Evolutionary conservation across 2,329 filamentous ascomycete species (phyloP), one percentile per base, ranked within the genome.

Genomic region (Sporothrix euskadiensis): DNA sequence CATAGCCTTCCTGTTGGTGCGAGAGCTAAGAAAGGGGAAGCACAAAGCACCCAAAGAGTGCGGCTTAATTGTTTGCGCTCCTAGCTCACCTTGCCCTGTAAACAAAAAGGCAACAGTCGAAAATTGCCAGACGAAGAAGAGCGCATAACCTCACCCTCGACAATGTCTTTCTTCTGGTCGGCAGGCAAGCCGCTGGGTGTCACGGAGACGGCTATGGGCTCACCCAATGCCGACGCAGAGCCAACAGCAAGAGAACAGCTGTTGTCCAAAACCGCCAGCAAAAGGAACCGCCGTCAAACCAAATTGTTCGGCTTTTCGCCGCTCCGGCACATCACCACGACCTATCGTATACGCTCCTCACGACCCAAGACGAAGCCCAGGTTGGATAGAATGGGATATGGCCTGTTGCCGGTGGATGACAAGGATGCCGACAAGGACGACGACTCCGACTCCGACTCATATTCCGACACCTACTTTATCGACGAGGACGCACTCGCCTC

Each of bases 401-500:
- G 72, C 3, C 66, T 56, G 32, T 44, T 76, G 12, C 54, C 73
- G 41, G 22, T 41, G 26, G 57, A 72, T 9, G 63, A 70, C 26
- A 44, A 71, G 12, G 26, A 6, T 57, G 56, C 10, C 61, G 66
- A 74, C 2, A 22, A 71, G 32, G 73, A 71, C 0, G n/a, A 61
- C 47, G 57, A 73, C 57, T 69, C 63, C 65, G 68, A 52, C 26
- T 61, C 30, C 19, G 26, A 26, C 39, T 26, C 32, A 8, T 9
- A 35, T 41, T 73, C 72, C 4, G 75, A 74, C 41, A 72, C 72
- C 8, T 71, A 71, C 32, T 66, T 73, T 35, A 68, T 74, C 35
- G 74, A 76, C 70, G 72, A 76, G 54, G 70, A 71, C 35, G 72
- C 72, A 7, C 59, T 74, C 19, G 73, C 73, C 26, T 74, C 73